Evolutionary conservation across 2,329 filamentous ascomycete genomes (phyloP), one percentile per base, ranked within the genome.

Genomic region (Fusarium nisikadoi): DNA sequence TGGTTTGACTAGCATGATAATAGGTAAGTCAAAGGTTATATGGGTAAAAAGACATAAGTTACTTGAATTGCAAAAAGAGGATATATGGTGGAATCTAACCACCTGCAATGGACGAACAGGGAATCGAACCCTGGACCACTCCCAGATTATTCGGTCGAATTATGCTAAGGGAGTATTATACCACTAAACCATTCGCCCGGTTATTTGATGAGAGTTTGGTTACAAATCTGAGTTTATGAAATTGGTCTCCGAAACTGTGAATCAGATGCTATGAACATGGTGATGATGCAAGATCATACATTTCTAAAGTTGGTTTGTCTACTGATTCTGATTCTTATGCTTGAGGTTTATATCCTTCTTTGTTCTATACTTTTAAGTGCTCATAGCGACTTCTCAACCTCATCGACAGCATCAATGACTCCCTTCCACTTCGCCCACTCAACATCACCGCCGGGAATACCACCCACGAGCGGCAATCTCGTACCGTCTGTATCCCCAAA

Each of bases 401-500:
- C 79, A 60, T 85, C 83, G 70, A 87, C 76, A 16, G 79, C 81
- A 62, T 81, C 79, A 59, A 87, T 79, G 8, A 82, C 76, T 4
- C 73, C 81, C 75, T 84, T 84, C 87, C 87, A 87, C 70, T 83
- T 85, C 16, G 81, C 84, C 89, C 88, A 91, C 77, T 90, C 87
- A 9, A 78, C 82, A 47, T 88, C 88, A 25, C 86, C 88, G 2
- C 87, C 87, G 2, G 87, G 86, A 62, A 92, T 84, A 2, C 88
- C 88, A 3, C 88, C 88, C 41, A 82, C 80, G 41, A 92, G 80
- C 5, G 90, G 90, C 70, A 92, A 76, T 62, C 90, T 83, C 11
- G 87, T 89, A 17, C 89, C 89, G 65, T 90, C 88, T 61, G 82
- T 79, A 57, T 89, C 88, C 2, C 90, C 90, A 61, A 91, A 83